Conservation (phyloP, 305 asterid genomes). For the Fraxinus latifolia region DNA sequence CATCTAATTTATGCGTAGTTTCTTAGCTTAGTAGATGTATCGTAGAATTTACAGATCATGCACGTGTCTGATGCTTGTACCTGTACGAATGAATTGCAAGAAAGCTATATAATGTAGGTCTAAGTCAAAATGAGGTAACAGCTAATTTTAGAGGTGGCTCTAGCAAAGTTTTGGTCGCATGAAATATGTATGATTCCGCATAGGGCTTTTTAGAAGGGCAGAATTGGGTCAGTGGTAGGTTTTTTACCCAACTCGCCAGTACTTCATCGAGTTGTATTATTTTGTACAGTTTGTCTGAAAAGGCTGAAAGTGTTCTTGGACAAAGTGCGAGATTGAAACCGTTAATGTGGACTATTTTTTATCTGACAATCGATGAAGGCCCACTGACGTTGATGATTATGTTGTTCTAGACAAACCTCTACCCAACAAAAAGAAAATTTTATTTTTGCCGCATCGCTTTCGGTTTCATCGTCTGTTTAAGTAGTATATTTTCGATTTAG, state of each 20-base stretch:
- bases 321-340: too few relatives aligned
- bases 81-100: background rate
- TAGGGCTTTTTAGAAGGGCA: constrained; percentile 31
- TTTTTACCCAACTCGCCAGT: constrained; percentile 30
- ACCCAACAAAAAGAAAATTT: too few relatives aligned
- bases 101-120: background rate
- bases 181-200: constrained; percentile 26
- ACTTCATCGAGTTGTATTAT: constrained; percentile 6
- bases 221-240: constrained; percentile 33
- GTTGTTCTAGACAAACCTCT: too few relatives aligned
- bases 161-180: constrained; percentile 2
- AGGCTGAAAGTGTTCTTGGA: too few relatives aligned
- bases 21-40: background rate
- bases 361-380: too few relatives aligned
- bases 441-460: too few relatives aligned
- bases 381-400: too few relatives aligned
- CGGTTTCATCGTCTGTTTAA: too few relatives aligned
- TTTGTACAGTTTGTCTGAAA: background rate
- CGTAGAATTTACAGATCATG: background rate
- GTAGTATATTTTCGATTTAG: too few relatives aligned
- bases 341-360: too few relatives aligned
- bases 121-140: constrained; percentile 6
- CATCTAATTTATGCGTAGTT: background rate
- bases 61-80: background rate
- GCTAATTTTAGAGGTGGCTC: constrained; percentile 34